Base-by-base conservation (phyloP, 2,329 filamentous ascomycete species). In the Alternaria atra region DNA sequence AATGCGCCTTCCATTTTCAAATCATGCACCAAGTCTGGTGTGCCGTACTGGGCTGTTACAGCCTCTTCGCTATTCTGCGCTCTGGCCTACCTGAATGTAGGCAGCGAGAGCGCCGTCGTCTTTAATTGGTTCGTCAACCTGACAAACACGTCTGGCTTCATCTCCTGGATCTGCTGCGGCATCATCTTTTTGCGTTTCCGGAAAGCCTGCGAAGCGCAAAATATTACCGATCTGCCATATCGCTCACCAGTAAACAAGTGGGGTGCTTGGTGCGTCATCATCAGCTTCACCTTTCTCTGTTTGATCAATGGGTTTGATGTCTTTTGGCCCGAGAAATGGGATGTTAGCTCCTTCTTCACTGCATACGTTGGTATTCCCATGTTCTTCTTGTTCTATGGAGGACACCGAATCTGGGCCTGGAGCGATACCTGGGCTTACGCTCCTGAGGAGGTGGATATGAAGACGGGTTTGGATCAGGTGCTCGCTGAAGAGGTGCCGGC, bases 291-390 rank as follows among this genome's bases (percentile, higher is more conserved):
- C 3, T 78, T 92, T 27, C 81, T 94, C n/a, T 86, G 85, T 1
- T 78, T 94, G 3, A 89, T 91, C 67, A 92, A 92, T 69, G 91
- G 91, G 1, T 94, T 93, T 78, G 85, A 89, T 35, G 86, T 90
- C 13, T 94, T 94, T 74, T 90, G 90, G 74, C 86, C 87, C 0
- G 80, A 82, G 7, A 82, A 88, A 29, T 94, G 89, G 85, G 85
- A 82, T 15, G 85, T 84, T 0, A 81, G 84, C 5, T 83, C 83
- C 68, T 95, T 95, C 69, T 79, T 90, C 66, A 89, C 87, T 0
- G 83, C 86, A 0, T 91, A 91, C 68, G 84, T 90, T n/a, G 87
- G 87, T 8, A 85, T 90, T 50, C 87, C 87, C 0, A 84, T 88
- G 17, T 90, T 90, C 71, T 67, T 86, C 12, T 58, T 78, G 3